phyloP scores from a whole-genome alignment of 495 filamentous ascomycete genomes.

The Tuber indicum region DNA sequence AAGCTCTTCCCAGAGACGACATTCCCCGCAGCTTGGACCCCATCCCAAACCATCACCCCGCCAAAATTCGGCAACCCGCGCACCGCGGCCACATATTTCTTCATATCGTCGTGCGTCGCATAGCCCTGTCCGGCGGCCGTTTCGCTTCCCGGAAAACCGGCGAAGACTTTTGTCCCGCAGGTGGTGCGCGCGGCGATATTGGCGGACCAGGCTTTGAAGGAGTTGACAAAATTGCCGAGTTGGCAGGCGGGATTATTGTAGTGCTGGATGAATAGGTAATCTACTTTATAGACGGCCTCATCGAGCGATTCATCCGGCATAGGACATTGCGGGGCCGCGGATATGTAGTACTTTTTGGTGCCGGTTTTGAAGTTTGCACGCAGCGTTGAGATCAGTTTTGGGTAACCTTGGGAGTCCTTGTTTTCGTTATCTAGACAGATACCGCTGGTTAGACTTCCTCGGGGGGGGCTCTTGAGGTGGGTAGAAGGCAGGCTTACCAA shows the following conservation, averaged over 20 bases:
- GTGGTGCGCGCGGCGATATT: slow-evolving; percentile 32
- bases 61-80: slow-evolving; percentile 54
- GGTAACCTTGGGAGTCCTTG: slow-evolving; percentile 7
- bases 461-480: neutral
- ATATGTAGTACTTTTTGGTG: slow-evolving; percentile 43
- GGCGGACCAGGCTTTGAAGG: slow-evolving; percentile 47
- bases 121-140: slow-evolving; percentile 46
- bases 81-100: slow-evolving; percentile 49
- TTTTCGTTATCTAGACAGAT: slow-evolving; percentile 47
- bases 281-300: slow-evolving; percentile 51
- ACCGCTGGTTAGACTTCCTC: neutral
- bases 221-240: slow-evolving; percentile 21
- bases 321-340: slow-evolving; percentile 55
- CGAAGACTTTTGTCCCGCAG: slow-evolving; percentile 44
- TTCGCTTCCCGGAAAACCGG: slow-evolving; percentile 42
- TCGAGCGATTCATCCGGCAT: slow-evolving; percentile 50
- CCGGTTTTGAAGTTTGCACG: slow-evolving; percentile 15
- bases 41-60: slow-evolving; percentile 70
- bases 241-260: slow-evolving; percentile 53
- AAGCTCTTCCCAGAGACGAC: slow-evolving; percentile 46
- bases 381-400: slow-evolving; percentile 13
- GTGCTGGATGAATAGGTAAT: slow-evolving; percentile 64
- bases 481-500: neutral
- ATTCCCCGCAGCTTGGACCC: slow-evolving; percentile 52
- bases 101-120: slow-evolving; percentile 48